Percentiles rank a stretch among this genome's conserved stretches.
Evolutionary conservation across 2,329 filamentous ascomycete genomes (phyloP).

Genomic region (Ciborinia camelliae): DNA sequence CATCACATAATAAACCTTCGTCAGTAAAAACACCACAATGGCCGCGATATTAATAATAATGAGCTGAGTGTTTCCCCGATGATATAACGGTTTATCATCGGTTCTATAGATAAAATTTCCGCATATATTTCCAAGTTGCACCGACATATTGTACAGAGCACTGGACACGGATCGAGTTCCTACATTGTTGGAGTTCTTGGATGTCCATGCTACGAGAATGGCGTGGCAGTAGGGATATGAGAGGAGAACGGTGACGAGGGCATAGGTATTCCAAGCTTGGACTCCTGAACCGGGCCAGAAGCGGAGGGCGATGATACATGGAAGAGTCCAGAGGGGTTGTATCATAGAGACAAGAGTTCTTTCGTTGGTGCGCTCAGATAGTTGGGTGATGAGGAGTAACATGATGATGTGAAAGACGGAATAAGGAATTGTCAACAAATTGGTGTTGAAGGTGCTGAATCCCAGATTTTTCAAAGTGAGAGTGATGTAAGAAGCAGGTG

Average conservation of each 20-base stretch:
- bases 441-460: slow-evolving; percentile 43
- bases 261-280: slow-evolving; percentile 40
- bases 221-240: slow-evolving; percentile 36
- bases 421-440: slow-evolving; percentile 46
- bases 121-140: slow-evolving; percentile 43
- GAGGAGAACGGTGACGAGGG: slow-evolving; percentile 36
- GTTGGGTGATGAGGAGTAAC: slow-evolving; percentile 45
- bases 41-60: slow-evolving; percentile 48
- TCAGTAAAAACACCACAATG: slow-evolving; percentile 48
- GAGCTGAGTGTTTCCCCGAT: slow-evolving; percentile 54
- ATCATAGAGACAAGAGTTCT: slow-evolving; percentile 39
- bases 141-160: slow-evolving; percentile 54
- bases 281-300: slow-evolving; percentile 32
- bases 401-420: slow-evolving; percentile 46
- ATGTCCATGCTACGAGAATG: slow-evolving; percentile 43
- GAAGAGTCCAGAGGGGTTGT: slow-evolving; percentile 43
- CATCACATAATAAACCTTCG: slow-evolving; percentile 48
- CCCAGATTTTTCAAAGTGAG: slow-evolving; percentile 45
- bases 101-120: slow-evolving; percentile 48
- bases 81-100: slow-evolving; percentile 54
- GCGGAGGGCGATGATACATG: slow-evolving; percentile 40
- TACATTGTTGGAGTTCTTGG: slow-evolving; percentile 59
- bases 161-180: slow-evolving; percentile 60
- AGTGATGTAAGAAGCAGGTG: slow-evolving; percentile 50
- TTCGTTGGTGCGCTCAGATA: slow-evolving; percentile 44